These are phyloP conservation scores for Helicosporidium sp. DNA, from an alignment of 139 green algal species.

Conservation along the genomic window DNA sequence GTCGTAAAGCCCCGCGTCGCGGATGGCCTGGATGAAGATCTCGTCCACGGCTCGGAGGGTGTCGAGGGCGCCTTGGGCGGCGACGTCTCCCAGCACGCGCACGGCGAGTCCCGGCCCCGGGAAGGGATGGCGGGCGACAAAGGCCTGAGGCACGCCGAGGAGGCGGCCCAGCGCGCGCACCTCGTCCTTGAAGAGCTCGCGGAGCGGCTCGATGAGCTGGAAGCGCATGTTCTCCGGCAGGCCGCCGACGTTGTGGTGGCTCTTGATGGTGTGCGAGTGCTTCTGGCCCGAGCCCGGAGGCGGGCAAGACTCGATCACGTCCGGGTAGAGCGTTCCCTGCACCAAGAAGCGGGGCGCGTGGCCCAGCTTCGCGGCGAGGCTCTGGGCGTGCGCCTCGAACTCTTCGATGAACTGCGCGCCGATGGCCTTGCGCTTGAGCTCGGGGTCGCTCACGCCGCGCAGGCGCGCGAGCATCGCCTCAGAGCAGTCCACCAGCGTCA, in stretches of 20 bases:
- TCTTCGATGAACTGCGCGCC: slow-evolving; percentile 82
- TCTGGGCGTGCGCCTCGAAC: slow-evolving; percentile 65
- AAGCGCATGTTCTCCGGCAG: slow-evolving; percentile 93
- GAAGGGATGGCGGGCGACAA: slow-evolving; percentile 92
- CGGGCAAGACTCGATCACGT: slow-evolving; percentile 96
- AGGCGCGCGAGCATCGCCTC: slow-evolving; percentile 25
- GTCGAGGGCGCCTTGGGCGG: slow-evolving; percentile 21
- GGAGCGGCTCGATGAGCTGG: slow-evolving; percentile 89
- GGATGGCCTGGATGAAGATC: slow-evolving; percentile 86
- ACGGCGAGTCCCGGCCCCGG: slow-evolving; percentile 88
- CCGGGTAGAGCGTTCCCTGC: slow-evolving; percentile 92
- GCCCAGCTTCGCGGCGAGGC: slow-evolving; percentile 50
- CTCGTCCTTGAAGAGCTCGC: slow-evolving; percentile 93
- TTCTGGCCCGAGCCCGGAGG: slow-evolving; percentile 82
- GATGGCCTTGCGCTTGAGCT: slow-evolving; percentile 94
- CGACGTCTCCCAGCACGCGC: slow-evolving; percentile 87
- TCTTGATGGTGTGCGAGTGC: slow-evolving; percentile 98
- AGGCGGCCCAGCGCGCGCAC: slow-evolving; percentile 33
- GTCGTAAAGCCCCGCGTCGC: slow-evolving; percentile 87
- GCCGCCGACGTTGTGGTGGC: slow-evolving; percentile 96
- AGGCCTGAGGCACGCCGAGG: slow-evolving; percentile 46
- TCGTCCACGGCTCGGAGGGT: slow-evolving; percentile 68
- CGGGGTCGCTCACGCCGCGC: slow-evolving; percentile 71
- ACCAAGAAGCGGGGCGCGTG: slow-evolving; percentile 60
- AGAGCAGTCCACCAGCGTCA: slow-evolving; percentile 77